Base-by-base conservation (phyloP, 768 basidiomycete species). In the Russula virescens region DNA sequence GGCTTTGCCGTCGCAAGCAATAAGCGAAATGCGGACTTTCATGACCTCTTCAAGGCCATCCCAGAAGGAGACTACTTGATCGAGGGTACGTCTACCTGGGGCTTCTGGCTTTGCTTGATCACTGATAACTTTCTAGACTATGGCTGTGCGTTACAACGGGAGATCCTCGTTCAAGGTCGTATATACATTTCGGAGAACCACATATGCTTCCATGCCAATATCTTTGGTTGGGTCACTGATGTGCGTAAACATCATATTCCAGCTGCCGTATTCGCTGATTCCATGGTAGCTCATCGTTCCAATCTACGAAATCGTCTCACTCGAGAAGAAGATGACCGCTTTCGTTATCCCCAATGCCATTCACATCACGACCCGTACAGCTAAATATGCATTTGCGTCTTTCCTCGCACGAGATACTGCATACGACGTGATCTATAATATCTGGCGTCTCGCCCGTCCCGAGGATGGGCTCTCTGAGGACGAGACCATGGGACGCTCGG, bases 201-300 rank as follows among this genome's bases (percentile, higher is more conserved):
- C 71, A 83, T 98, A n/a, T 98, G 94, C 77, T 99, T 98, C 79
- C 92, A 99, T 69, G 96, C 97, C 47, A 98, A 98, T 71, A 98
- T 98, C 48, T 96, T 98, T 74, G 96, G 97, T 47, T 98, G 96
- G 97, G 89, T 97, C 53, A 98, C 96, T 31, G 87, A 96, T 71
- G 95, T 96, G 73, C 74, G 94, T 79, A 0, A 40, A 46, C 14
- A 34, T 54, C 51, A 49, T 34, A 28, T 11, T 60, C 28, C 26
- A 23, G 21, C 26, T 14, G 23, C 21, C 55, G n/a, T 43, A 8
- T 38, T 31, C 16, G 5, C 53, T 57, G 42, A 60, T 59, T 46
- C n/a, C 52, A 11, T 72, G 7, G 16, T 31, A 95, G 94, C 79
- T 95, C 66, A 86, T 86, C 47, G 85, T 98, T 61, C 89, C 95